Evolutionary conservation across 805 yeast genomes (phyloP), one percentile per base, ranked within the genome.

Genomic region (Candida glaebosa): DNA sequence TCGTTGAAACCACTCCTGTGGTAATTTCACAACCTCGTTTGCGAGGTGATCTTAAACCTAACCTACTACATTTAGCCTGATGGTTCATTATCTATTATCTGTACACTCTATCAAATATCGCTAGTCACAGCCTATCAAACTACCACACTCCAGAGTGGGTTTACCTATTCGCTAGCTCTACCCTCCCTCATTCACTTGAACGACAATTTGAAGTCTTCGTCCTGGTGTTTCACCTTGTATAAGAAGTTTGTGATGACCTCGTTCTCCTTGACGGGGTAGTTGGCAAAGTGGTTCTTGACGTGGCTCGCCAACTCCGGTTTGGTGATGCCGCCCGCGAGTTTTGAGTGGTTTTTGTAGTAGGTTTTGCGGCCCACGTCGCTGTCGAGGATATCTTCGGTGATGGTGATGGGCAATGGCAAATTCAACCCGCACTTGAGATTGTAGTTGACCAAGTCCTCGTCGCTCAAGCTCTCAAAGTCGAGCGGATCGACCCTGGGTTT

Each of bases 231-330:
- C 40, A 87, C 89, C 53, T 86, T 82, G 65, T 91, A 93, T 41
- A 93, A 71, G 58, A 91, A 93, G 53, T 86, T 89, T 28, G 96
- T 87, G 31, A 91, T 81, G 24, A 85, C 80, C 52, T 91, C 98
- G 43, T 83, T 80, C 56, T 91, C 99, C 51, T 86, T 81, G 3
- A 81, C 79, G 9, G 76, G 73, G 18, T 68, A 45, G 39, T 59
- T 68, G 48, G 73, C 52, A 51, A 90, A 87, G 60, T 91, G 97
- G 41, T 74, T 76, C 61, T 79, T 82, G 18, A 82, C 80, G 18
- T 73, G 73, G 2, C 59, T 60, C 0, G 87, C 84, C 24, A 84
- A 70, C 46, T 81, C 86, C 3, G 65, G 65, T 57, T 82, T 84
- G 36, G 80, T 54, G 6, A 82, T 69, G 35, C 87, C 62, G 36